Base-by-base conservation (phyloP, 1,284 basidiomycete genomes). In the Cutaneotrichosporon curvatum region DNA sequence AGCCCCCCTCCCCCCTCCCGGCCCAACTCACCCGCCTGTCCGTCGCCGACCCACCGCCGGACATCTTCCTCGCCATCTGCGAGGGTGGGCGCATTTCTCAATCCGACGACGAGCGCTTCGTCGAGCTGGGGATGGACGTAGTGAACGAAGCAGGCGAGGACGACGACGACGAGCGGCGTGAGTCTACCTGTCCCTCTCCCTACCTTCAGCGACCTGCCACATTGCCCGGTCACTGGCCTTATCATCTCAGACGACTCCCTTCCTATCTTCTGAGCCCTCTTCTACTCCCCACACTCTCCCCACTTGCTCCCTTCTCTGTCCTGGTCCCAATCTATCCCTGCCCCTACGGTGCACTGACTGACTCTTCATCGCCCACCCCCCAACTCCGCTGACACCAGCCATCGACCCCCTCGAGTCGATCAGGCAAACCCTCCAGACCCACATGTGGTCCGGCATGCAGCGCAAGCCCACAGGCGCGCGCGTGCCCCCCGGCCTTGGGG, bases 151-250 rank as follows among this genome's bases (percentile, higher is more conserved):
- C 53, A 7, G 38, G 20, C 2, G 39, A 58, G 5, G 62, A 67
- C n/a, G 65, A 65, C 10, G 62, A 67, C 33, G 66, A 68, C 41
- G 65, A 65, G 47, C 39, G 65, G 34, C 66, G 65, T 70, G 50
- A 57, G 67, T 60, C 8, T 9, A 18, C 21, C 21, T 44, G 16
- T 18, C 25, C 36, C 11, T n/a, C n/a, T n/a, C n/a, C n/a, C n/a
- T n/a, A n/a, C n/a, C n/a, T n/a, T n/a, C n/a, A n/a, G n/a, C n/a
- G n/a, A n/a, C n/a, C n/a, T n/a, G n/a, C n/a, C n/a, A n/a, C n/a
- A n/a, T n/a, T n/a, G n/a, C n/a, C n/a, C n/a, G n/a, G n/a, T n/a
- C n/a, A n/a, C n/a, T n/a, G 18, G 1, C n/a, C 25, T 28, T 28
- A 28, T 28, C 25, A n/a, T n/a, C n/a, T n/a, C n/a, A n/a, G n/a